Base-by-base conservation (phyloP, 371 early-diverging fungal species). In the Basidiobolus meristosporus region DNA sequence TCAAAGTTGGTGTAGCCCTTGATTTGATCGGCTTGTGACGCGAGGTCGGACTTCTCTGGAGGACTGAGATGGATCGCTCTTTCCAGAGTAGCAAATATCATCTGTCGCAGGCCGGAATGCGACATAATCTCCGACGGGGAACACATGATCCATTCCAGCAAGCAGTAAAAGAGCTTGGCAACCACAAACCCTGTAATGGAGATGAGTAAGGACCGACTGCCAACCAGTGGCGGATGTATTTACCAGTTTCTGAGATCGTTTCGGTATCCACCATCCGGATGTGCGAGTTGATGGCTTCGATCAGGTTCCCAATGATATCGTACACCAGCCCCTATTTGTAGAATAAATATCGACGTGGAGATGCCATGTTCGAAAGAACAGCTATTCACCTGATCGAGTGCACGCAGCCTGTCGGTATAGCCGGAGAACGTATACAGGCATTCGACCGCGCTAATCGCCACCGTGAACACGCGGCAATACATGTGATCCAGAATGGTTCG, bases 131-230 rank as follows among this genome's bases (percentile, higher is more conserved):
- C 56, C 3, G 70, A 51, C 0, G 81, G 71, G 11, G 70, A 55
- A 1, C 59, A 62, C 77, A 84, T 77, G 12, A 84, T 47, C 89
- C 85, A 88, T 34, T 79, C 77, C 7, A 71, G 45, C 11, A 84
- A 43, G 42, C 78, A 76, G 29, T 71, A 68, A 39, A 82, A 74
- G 12, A 83, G 53, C 5, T 71, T 61, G 1, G 75, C 68, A 2
- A 84, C 62, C 21, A 72, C 68, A 12, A 56, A 60, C 0, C 62
- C 65, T 57, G 33, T 19, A 19, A 15, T 32, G 16, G 15, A 40
- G 36, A 39, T n/a, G 14, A 32, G 16, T 14, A 23, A 26, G 10
- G 11, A 16, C 31, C 22, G 29, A 42, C 18, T 34, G 29, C 5
- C 10, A 10, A 28, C 14, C 2, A 7, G 2, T 9, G 16, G 10